Conservation (phyloP, 106 monocot genomes). For the Dendrobium nobile region DNA sequence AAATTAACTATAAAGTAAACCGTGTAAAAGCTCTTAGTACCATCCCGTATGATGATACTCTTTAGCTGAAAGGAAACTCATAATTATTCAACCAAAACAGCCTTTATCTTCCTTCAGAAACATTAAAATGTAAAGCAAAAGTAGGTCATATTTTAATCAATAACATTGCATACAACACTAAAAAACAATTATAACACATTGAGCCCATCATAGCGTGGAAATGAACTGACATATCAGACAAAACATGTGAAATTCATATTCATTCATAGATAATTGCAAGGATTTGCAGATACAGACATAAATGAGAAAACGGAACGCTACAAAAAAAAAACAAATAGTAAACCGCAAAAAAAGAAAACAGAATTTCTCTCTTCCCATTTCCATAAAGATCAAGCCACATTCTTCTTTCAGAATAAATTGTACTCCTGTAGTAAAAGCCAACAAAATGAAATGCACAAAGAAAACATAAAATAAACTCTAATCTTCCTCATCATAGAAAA, state of each 20-base stretch:
- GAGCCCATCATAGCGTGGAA: neutral
- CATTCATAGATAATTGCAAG: neutral
- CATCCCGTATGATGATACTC: neutral
- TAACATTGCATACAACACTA: neutral
- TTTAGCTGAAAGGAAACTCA: neutral
- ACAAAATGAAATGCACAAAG: neutral
- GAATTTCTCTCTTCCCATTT: neutral
- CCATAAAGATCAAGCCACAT: neutral
- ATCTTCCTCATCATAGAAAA: neutral
- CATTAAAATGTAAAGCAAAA: neutral
- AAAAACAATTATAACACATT: neutral
- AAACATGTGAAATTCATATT: neutral
- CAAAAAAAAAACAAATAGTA: neutral
- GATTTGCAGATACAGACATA: neutral
- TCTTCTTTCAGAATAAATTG: neutral
- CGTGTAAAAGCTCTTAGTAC: neutral
- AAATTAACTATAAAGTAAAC: neutral
- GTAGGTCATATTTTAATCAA: neutral
- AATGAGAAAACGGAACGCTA: neutral
- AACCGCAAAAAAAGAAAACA: neutral
- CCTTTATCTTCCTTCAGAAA: neutral
- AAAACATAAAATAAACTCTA: neutral
- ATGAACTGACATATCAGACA: neutral
- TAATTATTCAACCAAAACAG: neutral
- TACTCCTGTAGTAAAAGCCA: neutral